These are phyloP conservation scores for Solanum acaule DNA, from an alignment of 257 asterid species.

Conservation along the genomic window DNA sequence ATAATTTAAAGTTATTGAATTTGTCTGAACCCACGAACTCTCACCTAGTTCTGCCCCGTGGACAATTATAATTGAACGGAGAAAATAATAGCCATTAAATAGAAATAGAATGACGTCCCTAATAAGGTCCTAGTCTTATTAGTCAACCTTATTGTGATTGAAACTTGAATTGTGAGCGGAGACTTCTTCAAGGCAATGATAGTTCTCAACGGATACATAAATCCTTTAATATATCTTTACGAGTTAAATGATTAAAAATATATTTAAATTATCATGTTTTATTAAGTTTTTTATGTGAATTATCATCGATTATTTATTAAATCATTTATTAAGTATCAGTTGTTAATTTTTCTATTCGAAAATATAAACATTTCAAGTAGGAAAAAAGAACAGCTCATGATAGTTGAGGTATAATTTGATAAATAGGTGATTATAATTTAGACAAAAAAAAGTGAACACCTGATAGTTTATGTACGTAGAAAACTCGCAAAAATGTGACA, in stretches of 20 bases:
- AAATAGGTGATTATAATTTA: not conserved
- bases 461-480: fast-evolving
- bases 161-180: not conserved
- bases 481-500: not conserved
- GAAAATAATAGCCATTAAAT: too few species aligned
- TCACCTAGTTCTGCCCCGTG: fast-evolving
- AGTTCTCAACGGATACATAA: not conserved
- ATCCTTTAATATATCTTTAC: not conserved
- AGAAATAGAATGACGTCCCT: too few species aligned
- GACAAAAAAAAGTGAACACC: not conserved
- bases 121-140: too few species aligned
- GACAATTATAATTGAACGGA: too few species aligned
- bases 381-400: not conserved
- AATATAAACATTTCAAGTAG: not conserved
- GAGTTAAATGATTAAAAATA: not conserved
- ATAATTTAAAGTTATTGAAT: too few species aligned
- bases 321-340: not conserved
- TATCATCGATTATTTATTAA: not conserved
- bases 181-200: not conserved
- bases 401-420: not conserved
- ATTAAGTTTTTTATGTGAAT: fast-evolving
- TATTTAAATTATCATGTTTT: not conserved
- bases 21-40: too few species aligned
- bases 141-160: not conserved
- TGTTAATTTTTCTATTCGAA: not conserved